Evolutionary conservation across 495 filamentous ascomycete genomes (phyloP).

Genomic region (Cercophora sp.): DNA sequence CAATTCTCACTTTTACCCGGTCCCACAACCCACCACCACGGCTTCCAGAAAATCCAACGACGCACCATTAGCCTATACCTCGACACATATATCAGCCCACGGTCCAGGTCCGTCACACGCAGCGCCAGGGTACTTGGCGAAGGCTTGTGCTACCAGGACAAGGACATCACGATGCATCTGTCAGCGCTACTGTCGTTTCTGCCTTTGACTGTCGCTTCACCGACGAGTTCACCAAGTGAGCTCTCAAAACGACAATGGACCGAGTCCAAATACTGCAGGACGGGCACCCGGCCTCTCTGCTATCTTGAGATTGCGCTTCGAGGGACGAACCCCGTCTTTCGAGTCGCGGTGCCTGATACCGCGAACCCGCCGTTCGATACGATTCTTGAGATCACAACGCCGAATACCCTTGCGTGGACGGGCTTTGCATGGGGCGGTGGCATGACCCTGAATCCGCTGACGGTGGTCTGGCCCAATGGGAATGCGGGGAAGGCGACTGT

Average conservation of each 20-base stretch:
- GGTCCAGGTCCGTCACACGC: neutral
- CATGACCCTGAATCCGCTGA: conserved; percentile 45
- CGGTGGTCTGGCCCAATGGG: conserved; percentile 44
- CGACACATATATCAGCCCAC: neutral
- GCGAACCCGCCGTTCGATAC: conserved; percentile 36
- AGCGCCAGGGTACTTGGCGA: neutral
- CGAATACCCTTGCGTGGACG: conserved; percentile 38
- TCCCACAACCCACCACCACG: neutral
- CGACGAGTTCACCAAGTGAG: no score
- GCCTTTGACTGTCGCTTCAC: no score
- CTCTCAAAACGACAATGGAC: conserved; percentile 11
- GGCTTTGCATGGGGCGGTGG: conserved; percentile 45
- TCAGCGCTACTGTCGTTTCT: no score
- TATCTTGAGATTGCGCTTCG: conserved; percentile 16
- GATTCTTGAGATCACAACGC: conserved; percentile 40
- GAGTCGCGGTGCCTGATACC: conserved; percentile 41
- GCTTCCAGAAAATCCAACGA: neutral
- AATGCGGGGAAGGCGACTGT: conserved; percentile 26
- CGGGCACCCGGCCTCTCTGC: conserved; percentile 13
- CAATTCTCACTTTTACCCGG: no score
- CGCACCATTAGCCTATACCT: neutral
- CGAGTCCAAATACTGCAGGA: conserved; percentile 17
- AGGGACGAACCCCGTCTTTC: conserved; percentile 19
- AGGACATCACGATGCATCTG: no score
- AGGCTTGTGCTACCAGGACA: no score